A percentile compares a stretch with the other conserved stretches of the same genome.
Conservation (phyloP, 345 rosid species). For the Eucalyptus pauciflora region DNA sequence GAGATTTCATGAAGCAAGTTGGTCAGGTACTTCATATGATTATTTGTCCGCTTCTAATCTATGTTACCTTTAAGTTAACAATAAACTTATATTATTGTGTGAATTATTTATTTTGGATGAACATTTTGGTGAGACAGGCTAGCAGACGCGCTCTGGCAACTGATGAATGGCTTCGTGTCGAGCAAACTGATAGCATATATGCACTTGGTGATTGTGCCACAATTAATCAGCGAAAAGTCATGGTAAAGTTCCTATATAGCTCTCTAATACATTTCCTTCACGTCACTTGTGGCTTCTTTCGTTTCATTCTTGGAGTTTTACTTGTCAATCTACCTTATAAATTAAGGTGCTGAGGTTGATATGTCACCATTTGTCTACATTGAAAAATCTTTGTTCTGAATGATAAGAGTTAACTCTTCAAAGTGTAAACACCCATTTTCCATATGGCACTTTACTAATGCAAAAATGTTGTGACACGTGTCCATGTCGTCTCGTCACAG, state of each 20-base stretch:
- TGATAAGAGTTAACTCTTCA: not conserved
- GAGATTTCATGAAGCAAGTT: slow-evolving; percentile 85
- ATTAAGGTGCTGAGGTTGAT: not conserved
- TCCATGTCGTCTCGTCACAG: not conserved
- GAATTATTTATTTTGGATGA: not conserved
- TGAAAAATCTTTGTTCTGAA: not conserved
- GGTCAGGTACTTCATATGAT: slow-evolving; percentile 57
- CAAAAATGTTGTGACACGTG: not conserved
- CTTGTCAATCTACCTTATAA: not conserved
- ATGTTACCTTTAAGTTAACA: not conserved
- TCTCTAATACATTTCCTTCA: not conserved
- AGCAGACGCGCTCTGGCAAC: slow-evolving; percentile 92
- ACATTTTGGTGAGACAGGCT: slow-evolving; percentile 18
- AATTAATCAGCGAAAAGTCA: slow-evolving; percentile 90
- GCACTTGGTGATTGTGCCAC: slow-evolving; percentile 99
- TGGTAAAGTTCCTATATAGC: slow-evolving; percentile 30
- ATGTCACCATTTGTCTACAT: not conserved
- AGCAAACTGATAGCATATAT: slow-evolving; percentile 53
- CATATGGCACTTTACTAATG: not conserved
- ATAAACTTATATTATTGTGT: not conserved
- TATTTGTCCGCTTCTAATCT: not conserved
- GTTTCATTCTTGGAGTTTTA: not conserved
- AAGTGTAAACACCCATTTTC: not conserved
- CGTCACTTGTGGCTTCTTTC: not conserved
- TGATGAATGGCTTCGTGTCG: slow-evolving; percentile 96